Conservation (phyloP, 2,329 filamentous ascomycete genomes). For the Parascedosporium putredinis region DNA sequence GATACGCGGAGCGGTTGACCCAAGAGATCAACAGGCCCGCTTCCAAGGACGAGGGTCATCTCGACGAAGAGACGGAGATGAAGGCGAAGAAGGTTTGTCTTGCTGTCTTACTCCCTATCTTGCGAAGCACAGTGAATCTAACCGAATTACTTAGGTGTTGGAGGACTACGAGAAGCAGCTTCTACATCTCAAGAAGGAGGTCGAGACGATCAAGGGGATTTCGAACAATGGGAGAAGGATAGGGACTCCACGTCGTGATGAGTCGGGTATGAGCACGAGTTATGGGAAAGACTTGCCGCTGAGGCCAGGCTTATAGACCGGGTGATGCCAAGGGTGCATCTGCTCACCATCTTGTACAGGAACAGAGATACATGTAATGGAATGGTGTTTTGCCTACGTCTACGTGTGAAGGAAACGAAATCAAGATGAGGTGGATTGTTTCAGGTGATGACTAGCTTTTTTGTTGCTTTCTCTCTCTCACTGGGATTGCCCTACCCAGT, state of each 20-base stretch:
- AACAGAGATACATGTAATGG: neutral
- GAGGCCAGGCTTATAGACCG: too few relatives aligned
- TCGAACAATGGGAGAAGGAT: constrained; percentile 43
- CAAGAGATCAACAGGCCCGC: constrained; percentile 63
- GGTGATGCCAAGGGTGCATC: neutral
- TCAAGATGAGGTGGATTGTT: neutral
- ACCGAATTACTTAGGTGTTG: constrained; percentile 44
- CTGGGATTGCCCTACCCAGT: too few relatives aligned
- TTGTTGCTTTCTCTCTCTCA: too few relatives aligned
- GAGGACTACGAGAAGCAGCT: constrained; percentile 77
- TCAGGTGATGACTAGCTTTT: neutral
- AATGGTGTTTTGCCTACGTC: neutral
- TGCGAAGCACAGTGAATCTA: neutral
- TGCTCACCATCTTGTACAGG: neutral
- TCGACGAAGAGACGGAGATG: constrained; percentile 60
- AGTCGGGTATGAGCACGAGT: too few relatives aligned
- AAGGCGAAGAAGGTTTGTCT: constrained; percentile 62
- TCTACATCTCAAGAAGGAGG: constrained; percentile 62
- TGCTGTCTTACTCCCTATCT: neutral
- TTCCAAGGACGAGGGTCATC: constrained; percentile 39
- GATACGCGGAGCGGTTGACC: constrained; percentile 61
- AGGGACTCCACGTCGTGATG: constrained; percentile 16
- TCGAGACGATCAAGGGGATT: constrained; percentile 53
- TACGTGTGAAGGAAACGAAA: neutral
- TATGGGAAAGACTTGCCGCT: too few relatives aligned